Percentiles rank a stretch among this genome's conserved stretches.
Conservation (phyloP, 805 yeast genomes). For the Teunomyces kruisii region DNA sequence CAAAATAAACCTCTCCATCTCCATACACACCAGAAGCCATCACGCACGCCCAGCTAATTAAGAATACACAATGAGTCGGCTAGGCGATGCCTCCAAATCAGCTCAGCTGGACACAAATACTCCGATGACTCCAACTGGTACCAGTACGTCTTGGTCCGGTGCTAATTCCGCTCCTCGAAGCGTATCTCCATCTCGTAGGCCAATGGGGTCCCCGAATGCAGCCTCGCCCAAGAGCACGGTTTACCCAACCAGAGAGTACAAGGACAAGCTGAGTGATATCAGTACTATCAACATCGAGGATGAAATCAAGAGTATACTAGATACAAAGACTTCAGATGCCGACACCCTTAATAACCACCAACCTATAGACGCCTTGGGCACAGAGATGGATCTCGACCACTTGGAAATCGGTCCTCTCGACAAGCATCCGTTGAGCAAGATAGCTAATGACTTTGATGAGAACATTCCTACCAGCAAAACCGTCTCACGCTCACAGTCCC, state of each 20-base stretch:
- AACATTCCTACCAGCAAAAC: slow-evolving; percentile 9
- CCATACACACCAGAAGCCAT: background rate
- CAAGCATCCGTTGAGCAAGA: slow-evolving; percentile 2
- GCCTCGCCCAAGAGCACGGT: slow-evolving; percentile 1
- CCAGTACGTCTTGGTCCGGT: background rate
- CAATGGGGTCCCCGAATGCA: background rate
- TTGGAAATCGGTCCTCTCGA: slow-evolving; percentile 15
- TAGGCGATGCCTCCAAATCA: slow-evolving; percentile 3
- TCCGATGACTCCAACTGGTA: slow-evolving; percentile 1
- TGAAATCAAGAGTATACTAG: slow-evolving; percentile 11
- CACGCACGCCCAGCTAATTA: background rate
- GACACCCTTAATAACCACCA: background rate
- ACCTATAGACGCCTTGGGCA: background rate
- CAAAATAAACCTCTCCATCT: slow-evolving; percentile 3
- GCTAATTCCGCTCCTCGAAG: background rate
- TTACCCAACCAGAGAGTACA: background rate
- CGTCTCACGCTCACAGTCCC: slow-evolving; percentile 16
- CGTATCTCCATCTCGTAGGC: background rate
- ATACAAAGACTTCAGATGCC: slow-evolving; percentile 1
- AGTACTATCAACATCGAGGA: slow-evolving; percentile 9
- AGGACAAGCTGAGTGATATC: slow-evolving; percentile 1
- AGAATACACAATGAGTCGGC: slow-evolving; percentile 5
- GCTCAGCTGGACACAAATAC: slow-evolving; percentile 1
- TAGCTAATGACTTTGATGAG: slow-evolving; percentile 1
- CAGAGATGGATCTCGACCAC: slow-evolving; percentile 7